Base-by-base conservation (phyloP, 1,284 basidiomycete genomes). In the Cronartium quercuum region DNA sequence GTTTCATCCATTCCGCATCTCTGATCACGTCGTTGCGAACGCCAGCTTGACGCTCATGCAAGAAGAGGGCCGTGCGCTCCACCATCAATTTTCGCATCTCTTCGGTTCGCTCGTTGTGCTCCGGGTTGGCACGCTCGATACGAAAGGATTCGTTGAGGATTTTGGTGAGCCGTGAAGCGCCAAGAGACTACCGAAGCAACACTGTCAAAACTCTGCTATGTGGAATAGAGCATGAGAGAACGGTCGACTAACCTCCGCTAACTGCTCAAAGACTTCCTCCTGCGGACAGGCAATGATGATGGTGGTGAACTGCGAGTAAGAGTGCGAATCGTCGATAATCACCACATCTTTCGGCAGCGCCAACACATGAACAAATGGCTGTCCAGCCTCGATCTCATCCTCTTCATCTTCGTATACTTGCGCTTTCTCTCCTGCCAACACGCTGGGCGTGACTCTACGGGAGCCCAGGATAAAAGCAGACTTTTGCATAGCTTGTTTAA, bases 381-480 rank as follows among this genome's bases (percentile, higher is more conserved):
- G 79, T 5, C 77, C 67, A 38, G 79, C 79, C 55, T 79, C 80
- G 15, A 74, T 70, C 21, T 80, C 80, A 44, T 80, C 79, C 47
- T 78, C 79, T 29, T 68, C 66, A 58, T 78, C 77, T 47, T 66
- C 64, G 42, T 42, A 47, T 29, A 38, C 38, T 42, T 21, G 40
- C 35, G 75, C 62, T 78, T 82, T 77, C 78, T 79, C 78, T 82
- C 84, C 67, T 79, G 80, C 10, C 76, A 74, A 13, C 63, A 73
- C 77, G 76, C 80, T 78, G 77, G 83, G 82, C 77, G 78, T 83
- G 68, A 83, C 85, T 76, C 88, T 85, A 76, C 88, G 87, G 1
- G 87, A 86, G 6, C 88, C 92, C 5, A 96, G 85, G 24, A 96
- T 82, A 70, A 94, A 87, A 0, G 90, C 84, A 0, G 88, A 83